Conservation (phyloP, 2,329 filamentous ascomycete species). For the Phaeosphaeria sp. region DNA sequence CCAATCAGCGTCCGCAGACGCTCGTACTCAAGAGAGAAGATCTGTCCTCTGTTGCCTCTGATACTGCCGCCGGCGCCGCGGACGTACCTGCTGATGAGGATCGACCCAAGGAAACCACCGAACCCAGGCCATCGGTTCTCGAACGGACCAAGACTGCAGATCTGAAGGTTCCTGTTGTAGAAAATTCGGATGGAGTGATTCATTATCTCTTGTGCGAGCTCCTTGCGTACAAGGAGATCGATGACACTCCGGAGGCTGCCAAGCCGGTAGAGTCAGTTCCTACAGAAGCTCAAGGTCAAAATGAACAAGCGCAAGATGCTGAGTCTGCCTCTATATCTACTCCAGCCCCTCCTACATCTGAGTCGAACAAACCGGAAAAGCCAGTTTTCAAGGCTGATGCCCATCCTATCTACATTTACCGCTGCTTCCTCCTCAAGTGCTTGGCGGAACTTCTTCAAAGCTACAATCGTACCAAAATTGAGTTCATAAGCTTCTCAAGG, state of each 20-base stretch:
- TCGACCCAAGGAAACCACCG: slow-evolving; percentile 42
- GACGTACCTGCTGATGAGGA: slow-evolving; percentile 42
- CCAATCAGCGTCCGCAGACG: slow-evolving; percentile 59
- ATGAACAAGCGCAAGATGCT: slow-evolving; percentile 6
- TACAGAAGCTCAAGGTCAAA: slow-evolving; percentile 20
- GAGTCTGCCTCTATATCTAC: slow-evolving; percentile 11
- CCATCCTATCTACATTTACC: slow-evolving; percentile 94
- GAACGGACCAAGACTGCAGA: slow-evolving; percentile 73
- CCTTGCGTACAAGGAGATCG: slow-evolving; percentile 88
- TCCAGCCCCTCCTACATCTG: slow-evolving; percentile 11
- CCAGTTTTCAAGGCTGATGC: slow-evolving; percentile 86
- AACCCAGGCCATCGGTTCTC: slow-evolving; percentile 54
- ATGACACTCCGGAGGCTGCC: slow-evolving; percentile 73
- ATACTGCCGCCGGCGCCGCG: slow-evolving; percentile 20
- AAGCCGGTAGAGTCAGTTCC: slow-evolving; percentile 52
- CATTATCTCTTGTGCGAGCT: slow-evolving; percentile 94
- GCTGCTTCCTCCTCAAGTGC: slow-evolving; percentile 92
- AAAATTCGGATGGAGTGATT: slow-evolving; percentile 92
- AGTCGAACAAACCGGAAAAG: slow-evolving; percentile 63
- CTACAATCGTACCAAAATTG: slow-evolving; percentile 94
- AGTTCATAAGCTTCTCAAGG: slow-evolving; percentile 98
- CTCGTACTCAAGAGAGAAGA: slow-evolving; percentile 61
- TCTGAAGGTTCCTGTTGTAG: slow-evolving; percentile 80
- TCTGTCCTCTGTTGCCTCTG: slow-evolving; percentile 22
- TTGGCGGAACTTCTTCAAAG: slow-evolving; percentile 87